Conservation (phyloP, 2,329 filamentous ascomycete species). For the Epichloe uncinata region DNA sequence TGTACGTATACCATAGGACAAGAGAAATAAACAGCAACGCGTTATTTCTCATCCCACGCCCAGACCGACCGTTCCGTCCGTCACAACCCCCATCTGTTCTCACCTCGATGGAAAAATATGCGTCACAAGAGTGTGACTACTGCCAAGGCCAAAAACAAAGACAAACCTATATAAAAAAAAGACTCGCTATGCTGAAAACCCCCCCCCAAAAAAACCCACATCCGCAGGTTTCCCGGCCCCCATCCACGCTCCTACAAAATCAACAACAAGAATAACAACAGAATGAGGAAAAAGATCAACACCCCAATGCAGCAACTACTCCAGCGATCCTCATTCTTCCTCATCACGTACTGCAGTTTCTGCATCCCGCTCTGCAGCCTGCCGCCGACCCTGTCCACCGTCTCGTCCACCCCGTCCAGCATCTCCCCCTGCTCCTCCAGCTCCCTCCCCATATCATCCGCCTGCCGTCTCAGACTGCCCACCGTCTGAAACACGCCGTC, state of each 20-base stretch:
- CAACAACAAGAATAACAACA: slow-evolving; percentile 69
- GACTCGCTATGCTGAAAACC: not conserved
- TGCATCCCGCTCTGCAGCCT: slow-evolving; percentile 77
- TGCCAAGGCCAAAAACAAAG: not conserved
- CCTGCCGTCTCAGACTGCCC: slow-evolving; percentile 78
- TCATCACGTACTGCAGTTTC: slow-evolving; percentile 73
- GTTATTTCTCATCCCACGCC: no score
- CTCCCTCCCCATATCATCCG: slow-evolving; percentile 90
- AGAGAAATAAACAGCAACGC: no score
- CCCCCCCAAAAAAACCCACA: not conserved
- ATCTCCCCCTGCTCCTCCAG: slow-evolving; percentile 87
- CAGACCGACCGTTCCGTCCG: no score
- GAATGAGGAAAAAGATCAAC: slow-evolving; percentile 75
- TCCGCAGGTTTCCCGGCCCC: no score
- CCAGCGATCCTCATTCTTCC: slow-evolving; percentile 74
- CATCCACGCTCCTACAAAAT: slow-evolving; percentile 29
- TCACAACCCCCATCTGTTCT: not conserved
- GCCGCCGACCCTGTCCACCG: slow-evolving; percentile 78
- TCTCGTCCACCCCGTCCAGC: slow-evolving; percentile 69
- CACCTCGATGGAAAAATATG: not conserved
- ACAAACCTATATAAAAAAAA: not conserved
- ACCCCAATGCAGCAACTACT: slow-evolving; percentile 87
- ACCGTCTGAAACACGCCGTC: slow-evolving; percentile 91
- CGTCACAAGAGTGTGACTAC: not conserved
- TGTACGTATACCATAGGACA: no score